These are phyloP conservation scores for Syncephalastrum contaminatum DNA, from an alignment of 371 early-diverging fungal species.

Conservation along the genomic window DNA sequence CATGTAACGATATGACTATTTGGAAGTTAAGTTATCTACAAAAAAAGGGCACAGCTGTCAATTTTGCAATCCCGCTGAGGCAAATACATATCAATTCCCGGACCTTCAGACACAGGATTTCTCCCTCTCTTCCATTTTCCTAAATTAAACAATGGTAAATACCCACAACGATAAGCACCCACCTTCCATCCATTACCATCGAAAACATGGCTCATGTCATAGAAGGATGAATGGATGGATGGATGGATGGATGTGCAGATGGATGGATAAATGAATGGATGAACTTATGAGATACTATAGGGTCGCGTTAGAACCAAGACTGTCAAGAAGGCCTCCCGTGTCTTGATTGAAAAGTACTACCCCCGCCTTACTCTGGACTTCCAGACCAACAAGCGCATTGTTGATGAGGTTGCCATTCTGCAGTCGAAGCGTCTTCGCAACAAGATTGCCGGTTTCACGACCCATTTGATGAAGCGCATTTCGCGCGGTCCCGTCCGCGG, in stretches of 20 bases:
- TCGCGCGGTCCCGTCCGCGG: conserved; percentile 98
- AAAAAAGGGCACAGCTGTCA: too few species aligned
- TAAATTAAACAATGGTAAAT: conserved; percentile 12
- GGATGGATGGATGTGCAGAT: conserved; percentile 15
- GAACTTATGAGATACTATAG: conserved; percentile 11
- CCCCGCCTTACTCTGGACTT: conserved; percentile 98
- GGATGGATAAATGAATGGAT: conserved; percentile 7
- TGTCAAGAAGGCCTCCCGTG: conserved; percentile 99
- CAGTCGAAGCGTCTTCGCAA: conserved; percentile 99
- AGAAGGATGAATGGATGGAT: conserved; percentile 5
- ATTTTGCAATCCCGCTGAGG: neutral
- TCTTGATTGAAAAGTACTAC: conserved; percentile 99
- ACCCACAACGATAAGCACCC: neutral
- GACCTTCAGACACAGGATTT: neutral
- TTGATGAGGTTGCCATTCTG: conserved; percentile 96
- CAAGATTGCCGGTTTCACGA: conserved; percentile 99
- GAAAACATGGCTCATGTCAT: too few species aligned
- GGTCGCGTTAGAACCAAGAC: conserved; percentile 85
- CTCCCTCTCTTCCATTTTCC: conserved; percentile 9
- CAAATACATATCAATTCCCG: too few species aligned
- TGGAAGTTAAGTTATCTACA: too few species aligned
- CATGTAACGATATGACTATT: too few species aligned
- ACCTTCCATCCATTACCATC: neutral
- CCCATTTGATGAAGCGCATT: conserved; percentile 99
- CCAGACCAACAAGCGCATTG: conserved; percentile 99